Evolutionary conservation across 1,284 basidiomycete genomes (phyloP).

Genomic region (Inonotus hispidus): DNA sequence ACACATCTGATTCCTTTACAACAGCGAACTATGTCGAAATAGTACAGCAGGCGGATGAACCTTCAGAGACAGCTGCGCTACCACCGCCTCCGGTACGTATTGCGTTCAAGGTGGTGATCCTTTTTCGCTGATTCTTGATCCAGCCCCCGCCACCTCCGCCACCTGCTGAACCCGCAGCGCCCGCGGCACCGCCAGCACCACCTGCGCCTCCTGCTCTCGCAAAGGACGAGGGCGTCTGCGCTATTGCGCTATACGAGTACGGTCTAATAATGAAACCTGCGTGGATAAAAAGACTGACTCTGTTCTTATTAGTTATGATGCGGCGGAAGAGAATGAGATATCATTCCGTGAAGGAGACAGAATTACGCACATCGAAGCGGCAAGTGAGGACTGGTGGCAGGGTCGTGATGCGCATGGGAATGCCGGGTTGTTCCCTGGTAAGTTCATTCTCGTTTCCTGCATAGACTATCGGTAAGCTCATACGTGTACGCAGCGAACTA

Average conservation of each 20-base stretch:
- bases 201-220: constrained; percentile 29
- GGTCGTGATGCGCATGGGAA: constrained; percentile 60
- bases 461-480: constrained; percentile 10
- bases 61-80: constrained; percentile 35
- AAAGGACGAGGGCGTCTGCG: constrained; percentile 53
- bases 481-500: constrained; percentile 44
- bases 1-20: neutral
- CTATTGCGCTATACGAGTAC: constrained; percentile 75
- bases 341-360: constrained; percentile 78
- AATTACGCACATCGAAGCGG: constrained; percentile 68
- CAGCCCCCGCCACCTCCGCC: constrained; percentile 32
- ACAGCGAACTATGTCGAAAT: constrained; percentile 80
- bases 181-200: constrained; percentile 29
- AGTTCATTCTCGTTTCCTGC: constrained; percentile 26
- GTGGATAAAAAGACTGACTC: neutral
- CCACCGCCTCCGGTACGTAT: constrained; percentile 38
- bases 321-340: constrained; percentile 85
- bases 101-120: constrained; percentile 1
- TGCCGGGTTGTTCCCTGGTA: constrained; percentile 81
- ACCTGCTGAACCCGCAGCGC: constrained; percentile 38
- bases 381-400: constrained; percentile 87
- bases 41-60: constrained; percentile 37
- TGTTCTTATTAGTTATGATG: constrained; percentile 64
- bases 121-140: constrained; percentile 8
- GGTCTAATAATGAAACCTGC: constrained; percentile 26